These are phyloP conservation scores for Solanum hybrid DNA, from an alignment of 305 asterid genomes.

Conservation along the genomic window DNA sequence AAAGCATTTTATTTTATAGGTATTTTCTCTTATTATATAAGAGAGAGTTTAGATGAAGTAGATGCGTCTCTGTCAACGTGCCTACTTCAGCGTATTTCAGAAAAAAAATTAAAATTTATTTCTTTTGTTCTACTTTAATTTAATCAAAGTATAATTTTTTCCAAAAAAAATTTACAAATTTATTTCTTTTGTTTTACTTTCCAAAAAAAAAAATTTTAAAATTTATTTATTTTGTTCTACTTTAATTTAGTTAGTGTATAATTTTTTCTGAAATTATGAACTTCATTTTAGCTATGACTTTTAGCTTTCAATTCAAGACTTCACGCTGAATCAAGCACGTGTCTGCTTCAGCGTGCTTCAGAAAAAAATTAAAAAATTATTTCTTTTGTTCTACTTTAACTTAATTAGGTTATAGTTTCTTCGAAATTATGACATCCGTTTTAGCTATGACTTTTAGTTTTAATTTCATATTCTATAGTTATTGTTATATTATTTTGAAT, in stretches of 20 bases:
- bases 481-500: no score
- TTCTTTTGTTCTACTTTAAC: background rate
- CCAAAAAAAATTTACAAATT: background rate
- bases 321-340: background rate
- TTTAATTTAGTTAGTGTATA: background rate
- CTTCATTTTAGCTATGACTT: no score
- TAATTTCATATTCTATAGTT: background rate
- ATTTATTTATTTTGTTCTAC: background rate
- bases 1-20: background rate
- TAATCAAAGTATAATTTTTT: no score
- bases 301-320: background rate
- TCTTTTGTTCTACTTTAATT: background rate
- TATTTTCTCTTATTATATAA: background rate
- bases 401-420: background rate
- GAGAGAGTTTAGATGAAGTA: background rate
- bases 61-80: fast-evolving
- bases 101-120: background rate
- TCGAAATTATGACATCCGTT: no score
- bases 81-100: background rate
- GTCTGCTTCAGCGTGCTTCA: background rate
- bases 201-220: no score
- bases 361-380: no score
- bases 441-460: no score
- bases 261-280: no score
- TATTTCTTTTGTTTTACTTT: no score